These are phyloP conservation scores for Gonium pectorale DNA, from an alignment of 139 green algal species.

Conservation along the genomic window DNA sequence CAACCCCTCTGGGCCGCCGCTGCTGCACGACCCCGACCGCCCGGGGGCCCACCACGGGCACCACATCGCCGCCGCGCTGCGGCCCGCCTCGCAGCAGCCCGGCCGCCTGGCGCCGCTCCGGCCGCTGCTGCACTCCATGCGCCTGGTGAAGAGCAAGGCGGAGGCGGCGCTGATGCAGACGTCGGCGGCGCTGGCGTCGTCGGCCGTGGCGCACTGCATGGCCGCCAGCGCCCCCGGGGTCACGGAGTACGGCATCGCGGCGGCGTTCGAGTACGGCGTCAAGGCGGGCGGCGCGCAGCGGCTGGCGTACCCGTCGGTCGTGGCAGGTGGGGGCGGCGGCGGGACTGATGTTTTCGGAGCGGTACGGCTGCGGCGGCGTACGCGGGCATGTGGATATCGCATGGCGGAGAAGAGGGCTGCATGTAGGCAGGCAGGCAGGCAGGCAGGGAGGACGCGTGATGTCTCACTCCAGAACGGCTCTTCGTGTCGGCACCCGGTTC, in stretches of 20 bases:
- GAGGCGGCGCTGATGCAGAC: conserved; percentile 77
- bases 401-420: too few relatives aligned
- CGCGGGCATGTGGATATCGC: too few relatives aligned
- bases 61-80: conserved; percentile 39
- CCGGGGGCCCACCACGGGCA: conserved; percentile 26
- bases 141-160: conserved; percentile 78
- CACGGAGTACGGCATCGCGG: conserved; percentile 72
- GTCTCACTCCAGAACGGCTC: too few relatives aligned
- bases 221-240: conserved; percentile 54
- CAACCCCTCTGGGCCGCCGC: conserved; percentile 7
- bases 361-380: too few relatives aligned
- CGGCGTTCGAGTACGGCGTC: conserved; percentile 78
- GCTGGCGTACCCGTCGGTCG: conserved; percentile 84
- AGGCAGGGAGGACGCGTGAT: too few relatives aligned
- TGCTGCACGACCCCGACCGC: conserved; percentile 19
- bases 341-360: background rate
- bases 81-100: background rate
- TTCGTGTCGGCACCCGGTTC: too few relatives aligned
- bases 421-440: too few relatives aligned
- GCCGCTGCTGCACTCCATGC: conserved; percentile 64
- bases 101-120: conserved; percentile 58
- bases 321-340: conserved; percentile 50
- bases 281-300: conserved; percentile 72
- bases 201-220: conserved; percentile 73
- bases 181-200: conserved; percentile 65